Percentiles rank a stretch among this genome's conserved stretches.
These are phyloP conservation scores for Lepraria neglecta DNA, from an alignment of 495 filamentous ascomycete species.

Conservation along the genomic window DNA sequence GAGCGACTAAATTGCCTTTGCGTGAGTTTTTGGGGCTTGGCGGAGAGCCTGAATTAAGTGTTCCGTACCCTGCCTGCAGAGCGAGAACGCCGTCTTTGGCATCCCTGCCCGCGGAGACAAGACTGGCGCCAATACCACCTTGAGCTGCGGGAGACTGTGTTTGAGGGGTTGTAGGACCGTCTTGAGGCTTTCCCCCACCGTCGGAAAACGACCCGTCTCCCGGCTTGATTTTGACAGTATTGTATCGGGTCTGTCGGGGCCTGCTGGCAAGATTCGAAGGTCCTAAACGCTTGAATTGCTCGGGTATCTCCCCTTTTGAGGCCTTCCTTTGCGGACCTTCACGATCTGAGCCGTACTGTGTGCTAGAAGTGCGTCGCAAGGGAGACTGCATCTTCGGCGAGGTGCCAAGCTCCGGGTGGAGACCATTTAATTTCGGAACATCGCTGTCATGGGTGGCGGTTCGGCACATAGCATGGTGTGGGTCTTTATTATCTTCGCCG, in stretches of 20 bases:
- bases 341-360: slow-evolving; percentile 29
- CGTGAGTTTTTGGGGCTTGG: slow-evolving; percentile 30
- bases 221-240: slow-evolving; percentile 85
- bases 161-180: slow-evolving; percentile 21
- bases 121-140: slow-evolving; percentile 48
- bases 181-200: slow-evolving; percentile 15
- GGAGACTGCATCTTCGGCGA: background rate
- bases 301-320: slow-evolving; percentile 56
- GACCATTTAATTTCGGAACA: slow-evolving; percentile 14
- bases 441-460: slow-evolving; percentile 10
- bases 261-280: slow-evolving; percentile 85
- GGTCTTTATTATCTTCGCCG: slow-evolving; percentile 28
- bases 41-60: slow-evolving; percentile 37
- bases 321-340: slow-evolving; percentile 27
- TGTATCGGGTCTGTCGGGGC: slow-evolving; percentile 76
- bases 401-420: slow-evolving; percentile 17
- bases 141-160: slow-evolving; percentile 28
- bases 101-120: slow-evolving; percentile 47
- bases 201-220: slow-evolving; percentile 34
- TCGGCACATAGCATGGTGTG: slow-evolving; percentile 21
- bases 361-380: slow-evolving; percentile 47
- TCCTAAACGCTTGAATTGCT: slow-evolving; percentile 84
- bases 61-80: slow-evolving; percentile 60
- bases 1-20: slow-evolving; percentile 18
- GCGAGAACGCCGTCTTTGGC: slow-evolving; percentile 67